These are phyloP conservation scores for Colletotrichum chrysophilum DNA, from an alignment of 2,329 filamentous ascomycete genomes.

Conservation along the genomic window DNA sequence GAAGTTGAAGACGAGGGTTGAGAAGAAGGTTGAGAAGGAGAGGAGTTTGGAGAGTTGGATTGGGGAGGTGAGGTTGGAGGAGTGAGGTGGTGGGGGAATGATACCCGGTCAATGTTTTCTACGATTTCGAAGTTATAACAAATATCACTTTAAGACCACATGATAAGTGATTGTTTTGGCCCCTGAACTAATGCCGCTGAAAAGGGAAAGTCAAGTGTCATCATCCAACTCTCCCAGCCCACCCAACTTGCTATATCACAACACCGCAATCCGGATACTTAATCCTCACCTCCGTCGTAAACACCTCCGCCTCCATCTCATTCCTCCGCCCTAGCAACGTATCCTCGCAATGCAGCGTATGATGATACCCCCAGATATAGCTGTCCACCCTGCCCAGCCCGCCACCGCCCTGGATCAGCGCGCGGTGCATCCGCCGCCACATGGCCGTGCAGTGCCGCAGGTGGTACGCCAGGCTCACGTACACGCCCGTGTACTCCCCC, in stretches of 20 bases:
- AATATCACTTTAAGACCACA: rapidly evolving
- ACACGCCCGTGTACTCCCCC: neutral
- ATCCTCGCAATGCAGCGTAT: slow-evolving; percentile 17
- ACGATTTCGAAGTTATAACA: neutral
- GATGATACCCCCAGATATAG: slow-evolving; percentile 17
- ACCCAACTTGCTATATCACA: neutral
- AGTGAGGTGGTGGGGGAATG: neutral
- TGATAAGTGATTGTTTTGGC: neutral
- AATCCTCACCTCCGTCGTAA: slow-evolving; percentile 12
- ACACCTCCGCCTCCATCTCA: neutral
- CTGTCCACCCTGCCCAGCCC: slow-evolving; percentile 8
- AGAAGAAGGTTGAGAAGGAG: slow-evolving; percentile 20
- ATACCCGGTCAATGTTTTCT: neutral
- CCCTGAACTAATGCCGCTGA: neutral
- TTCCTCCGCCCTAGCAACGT: neutral
- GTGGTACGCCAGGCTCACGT: slow-evolving; percentile 13
- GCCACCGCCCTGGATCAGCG: slow-evolving; percentile 1
- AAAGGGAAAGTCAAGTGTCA: neutral
- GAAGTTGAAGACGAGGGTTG: slow-evolving; percentile 12
- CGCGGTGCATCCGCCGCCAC: slow-evolving; percentile 16
- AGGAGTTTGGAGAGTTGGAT: slow-evolving; percentile 5
- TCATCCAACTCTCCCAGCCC: neutral
- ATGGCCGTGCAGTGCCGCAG: slow-evolving; percentile 16
- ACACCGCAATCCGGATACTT: slow-evolving; percentile 19
- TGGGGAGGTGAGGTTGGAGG: neutral